Percentiles rank a stretch among this genome's conserved stretches.
These are phyloP conservation scores for Sclerotinia glacialis DNA, from an alignment of 2,329 filamentous ascomycete genomes.

Conservation along the genomic window DNA sequence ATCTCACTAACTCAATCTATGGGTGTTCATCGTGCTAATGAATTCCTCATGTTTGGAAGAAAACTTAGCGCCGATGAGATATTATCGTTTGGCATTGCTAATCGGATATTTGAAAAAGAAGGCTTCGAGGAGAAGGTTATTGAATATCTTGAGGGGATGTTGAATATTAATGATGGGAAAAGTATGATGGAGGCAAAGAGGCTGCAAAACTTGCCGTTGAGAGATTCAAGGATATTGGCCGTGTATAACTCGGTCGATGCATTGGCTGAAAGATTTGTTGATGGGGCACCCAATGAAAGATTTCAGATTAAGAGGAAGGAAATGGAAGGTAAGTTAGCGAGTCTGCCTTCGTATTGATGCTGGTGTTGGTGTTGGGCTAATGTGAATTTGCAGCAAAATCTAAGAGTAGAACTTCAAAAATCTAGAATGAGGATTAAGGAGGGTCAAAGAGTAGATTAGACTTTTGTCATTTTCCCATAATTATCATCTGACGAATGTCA, in stretches of 20 bases:
- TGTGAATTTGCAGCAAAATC: conserved; percentile 28
- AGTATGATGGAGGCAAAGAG: conserved; percentile 53
- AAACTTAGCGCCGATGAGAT: conserved; percentile 46
- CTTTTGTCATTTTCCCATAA: no score
- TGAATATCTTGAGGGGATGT: conserved; percentile 45
- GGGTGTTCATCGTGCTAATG: conserved; percentile 50
- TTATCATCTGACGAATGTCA: no score
- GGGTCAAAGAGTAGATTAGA: no score
- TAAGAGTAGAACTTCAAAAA: conserved; percentile 29
- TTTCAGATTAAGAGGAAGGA: conserved; percentile 44
- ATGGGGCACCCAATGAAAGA: conserved; percentile 46
- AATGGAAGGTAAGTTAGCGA: conserved; percentile 32
- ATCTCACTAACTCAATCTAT: conserved; percentile 47
- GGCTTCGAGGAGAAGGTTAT: conserved; percentile 45
- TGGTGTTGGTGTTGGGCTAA: neutral
- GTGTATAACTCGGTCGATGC: conserved; percentile 49
- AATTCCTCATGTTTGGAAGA: conserved; percentile 52
- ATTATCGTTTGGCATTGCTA: conserved; percentile 46
- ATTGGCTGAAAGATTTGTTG: conserved; percentile 49
- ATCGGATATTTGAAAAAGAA: conserved; percentile 44
- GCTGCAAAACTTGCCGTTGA: conserved; percentile 47
- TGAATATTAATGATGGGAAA: conserved; percentile 48
- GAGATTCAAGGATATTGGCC: conserved; percentile 46
- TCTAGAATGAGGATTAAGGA: conserved; percentile 16
- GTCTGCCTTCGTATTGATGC: neutral